Evolutionary conservation across 2,329 filamentous ascomycete genomes (phyloP), one percentile per base, ranked within the genome.

Genomic region (Colletotrichum spaethianum): DNA sequence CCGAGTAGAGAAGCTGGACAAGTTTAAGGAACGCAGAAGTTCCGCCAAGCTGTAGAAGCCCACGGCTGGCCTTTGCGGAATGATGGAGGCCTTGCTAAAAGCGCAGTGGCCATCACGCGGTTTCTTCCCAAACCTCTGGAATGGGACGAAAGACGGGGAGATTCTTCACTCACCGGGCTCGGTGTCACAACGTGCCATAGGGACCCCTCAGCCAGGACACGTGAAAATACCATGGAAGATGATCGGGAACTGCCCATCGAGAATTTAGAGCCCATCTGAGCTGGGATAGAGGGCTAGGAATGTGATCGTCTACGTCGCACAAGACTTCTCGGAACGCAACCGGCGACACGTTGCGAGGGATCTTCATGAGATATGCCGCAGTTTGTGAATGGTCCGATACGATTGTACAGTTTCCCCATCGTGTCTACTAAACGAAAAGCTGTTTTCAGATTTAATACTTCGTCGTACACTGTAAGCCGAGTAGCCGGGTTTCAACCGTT

Each of bases 1-100:
- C 79, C 83, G 85, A 71, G 80, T 90, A 53, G 77, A 75, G 67
- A 83, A 83, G 72, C 53, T 69, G 52, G 69, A 63, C 5, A 69
- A 20, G 44, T 63, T 63, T 42, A 52, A 69, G 42, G 65, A 50
- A 59, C 69, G 69, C 44, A 63, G 23, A 23, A 31, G 36, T 18
- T 31, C 68, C 50, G 52, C 69, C 11, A 72, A 69, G 52, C 20
- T 72, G 44, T 72, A 31, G 63, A 53, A 28, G 8, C 14, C 36
- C 12, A 31, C 31, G 28, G 31, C n/a, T 38, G 18, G 38, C 55
- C 26, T 11, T 31, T 18, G 8, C n/a, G 52, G 31, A 18, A 56
- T n/a, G 2, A 4, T 20, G 52, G 20, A 11, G 20, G n/a, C n/a
- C 20, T 36, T 55, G 31, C 31, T n/a, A 42, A 46, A 44, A 28